phyloP scores from a whole-genome alignment of 352 stramenopile species.

The Pythium apleroticum region DNA sequence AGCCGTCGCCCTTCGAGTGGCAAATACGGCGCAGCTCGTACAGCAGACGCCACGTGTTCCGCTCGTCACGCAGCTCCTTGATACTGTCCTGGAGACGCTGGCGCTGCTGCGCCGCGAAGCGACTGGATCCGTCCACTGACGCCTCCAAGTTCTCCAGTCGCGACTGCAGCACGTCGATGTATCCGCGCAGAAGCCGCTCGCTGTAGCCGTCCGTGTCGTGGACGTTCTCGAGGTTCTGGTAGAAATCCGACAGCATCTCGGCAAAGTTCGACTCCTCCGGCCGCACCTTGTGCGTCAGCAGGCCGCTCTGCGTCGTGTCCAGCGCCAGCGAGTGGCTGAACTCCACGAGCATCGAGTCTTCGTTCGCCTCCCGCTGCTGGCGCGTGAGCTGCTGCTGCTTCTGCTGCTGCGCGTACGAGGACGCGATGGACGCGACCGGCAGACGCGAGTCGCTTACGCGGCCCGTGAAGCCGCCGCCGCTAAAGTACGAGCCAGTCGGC shows the following conservation, averaged over 20 bases:
- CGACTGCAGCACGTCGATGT: constrained; percentile 76
- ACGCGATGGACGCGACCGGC: constrained; percentile 74
- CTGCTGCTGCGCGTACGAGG: constrained; percentile 46
- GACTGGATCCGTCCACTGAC: constrained; percentile 23
- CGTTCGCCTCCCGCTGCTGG: constrained; percentile 24
- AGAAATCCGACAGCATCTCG: constrained; percentile 75
- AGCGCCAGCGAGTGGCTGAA: constrained; percentile 49
- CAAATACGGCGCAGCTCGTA: constrained; percentile 75
- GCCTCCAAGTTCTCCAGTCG: constrained; percentile 57
- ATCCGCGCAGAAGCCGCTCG: constrained; percentile 69
- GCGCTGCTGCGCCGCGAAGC: constrained; percentile 19
- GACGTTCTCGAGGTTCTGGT: constrained; percentile 65
- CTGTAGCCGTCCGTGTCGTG: constrained; percentile 72
- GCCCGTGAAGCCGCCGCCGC: constrained; percentile 17
- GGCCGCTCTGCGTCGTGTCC: constrained; percentile 33
- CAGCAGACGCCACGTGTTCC: constrained; percentile 82
- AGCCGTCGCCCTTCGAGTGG: constrained; percentile 32
- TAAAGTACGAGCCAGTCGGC: constrained; percentile 11
- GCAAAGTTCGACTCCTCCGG: constrained; percentile 78
- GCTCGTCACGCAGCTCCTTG: constrained; percentile 69
- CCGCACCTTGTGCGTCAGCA: constrained; percentile 57
- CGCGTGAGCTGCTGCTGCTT: constrained; percentile 10
- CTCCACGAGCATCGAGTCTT: constrained; percentile 45
- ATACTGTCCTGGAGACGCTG: constrained; percentile 50
- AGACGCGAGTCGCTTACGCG: constrained; percentile 42